Conservation (phyloP, 306 rosid species). For the Cucumis sativus region DNA sequence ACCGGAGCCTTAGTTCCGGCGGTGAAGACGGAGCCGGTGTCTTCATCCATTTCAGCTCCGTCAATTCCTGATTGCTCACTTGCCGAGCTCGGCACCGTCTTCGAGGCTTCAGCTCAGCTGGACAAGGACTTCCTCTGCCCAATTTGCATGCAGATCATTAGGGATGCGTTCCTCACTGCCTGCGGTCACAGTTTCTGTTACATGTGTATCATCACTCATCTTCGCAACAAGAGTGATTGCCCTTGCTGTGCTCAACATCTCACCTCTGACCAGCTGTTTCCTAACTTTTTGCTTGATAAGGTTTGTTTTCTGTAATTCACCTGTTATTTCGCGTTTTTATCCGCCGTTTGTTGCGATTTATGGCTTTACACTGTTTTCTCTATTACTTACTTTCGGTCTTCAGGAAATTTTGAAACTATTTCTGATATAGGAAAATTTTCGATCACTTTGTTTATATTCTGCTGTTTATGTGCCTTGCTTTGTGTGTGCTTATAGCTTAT, state of each 20-base stretch:
- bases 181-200: slow-evolving; percentile 98
- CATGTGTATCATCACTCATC: slow-evolving; percentile 93
- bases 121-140: slow-evolving; percentile 89
- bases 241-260: slow-evolving; percentile 86
- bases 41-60: background rate
- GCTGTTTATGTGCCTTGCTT: background rate
- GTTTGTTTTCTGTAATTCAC: slow-evolving; percentile 17
- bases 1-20: slow-evolving; percentile 33
- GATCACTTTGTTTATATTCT: background rate
- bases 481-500: background rate
- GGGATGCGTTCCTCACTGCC: slow-evolving; percentile 73
- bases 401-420: background rate
- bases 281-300: slow-evolving; percentile 78
- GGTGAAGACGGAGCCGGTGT: slow-evolving; percentile 14
- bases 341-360: background rate
- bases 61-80: slow-evolving; percentile 2
- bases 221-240: slow-evolving; percentile 85
- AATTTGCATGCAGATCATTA: slow-evolving; percentile 93
- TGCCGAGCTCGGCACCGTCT: background rate
- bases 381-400: background rate
- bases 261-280: slow-evolving; percentile 61
- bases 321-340: background rate
- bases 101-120: slow-evolving; percentile 24
- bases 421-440: background rate
- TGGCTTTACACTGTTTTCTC: background rate